Percentiles rank a stretch among this genome's conserved stretches.
Conservation (phyloP, 1,284 basidiomycete species). For the Cronartium ribicola region DNA sequence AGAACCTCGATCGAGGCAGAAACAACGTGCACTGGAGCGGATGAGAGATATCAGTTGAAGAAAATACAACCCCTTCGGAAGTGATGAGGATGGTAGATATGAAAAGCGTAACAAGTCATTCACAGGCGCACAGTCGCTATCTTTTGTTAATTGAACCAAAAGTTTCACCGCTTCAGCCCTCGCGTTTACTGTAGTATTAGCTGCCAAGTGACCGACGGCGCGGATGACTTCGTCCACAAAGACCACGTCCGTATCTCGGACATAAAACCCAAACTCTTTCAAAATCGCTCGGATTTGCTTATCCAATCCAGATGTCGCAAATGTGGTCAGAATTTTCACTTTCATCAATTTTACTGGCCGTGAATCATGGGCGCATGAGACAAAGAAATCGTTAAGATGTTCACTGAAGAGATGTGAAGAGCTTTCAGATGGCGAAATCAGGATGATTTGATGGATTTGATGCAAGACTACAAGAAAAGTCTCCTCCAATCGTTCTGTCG, state of each 20-base stretch:
- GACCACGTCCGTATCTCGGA: constrained; percentile 14
- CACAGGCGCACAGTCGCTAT: constrained; percentile 67
- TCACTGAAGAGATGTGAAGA: constrained; percentile 12
- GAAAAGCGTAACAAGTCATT: constrained; percentile 63
- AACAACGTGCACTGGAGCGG: constrained; percentile 59
- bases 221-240: constrained; percentile 36
- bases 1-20: constrained; percentile 54
- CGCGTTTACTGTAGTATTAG: constrained; percentile 17
- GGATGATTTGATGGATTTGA: constrained; percentile 61
- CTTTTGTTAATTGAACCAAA: constrained; percentile 60
- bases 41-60: not conserved
- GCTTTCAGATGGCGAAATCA: constrained; percentile 55
- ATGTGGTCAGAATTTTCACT: constrained; percentile 32
- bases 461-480: constrained; percentile 67
- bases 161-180: constrained; percentile 67
- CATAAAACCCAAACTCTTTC: constrained; percentile 31
- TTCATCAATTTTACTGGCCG: constrained; percentile 23
- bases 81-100: constrained; percentile 55
- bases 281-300: constrained; percentile 10
- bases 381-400: constrained; percentile 28
- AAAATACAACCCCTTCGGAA: not conserved
- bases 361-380: constrained; percentile 35
- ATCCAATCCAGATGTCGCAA: constrained; percentile 15
- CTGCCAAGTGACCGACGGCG: constrained; percentile 18
- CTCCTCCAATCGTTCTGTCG: constrained; percentile 65